Percentiles rank a stretch among this genome's conserved stretches.
phyloP scores from a whole-genome alignment of 2,329 filamentous ascomycete species.

The Arachnopeziza araneosa region DNA sequence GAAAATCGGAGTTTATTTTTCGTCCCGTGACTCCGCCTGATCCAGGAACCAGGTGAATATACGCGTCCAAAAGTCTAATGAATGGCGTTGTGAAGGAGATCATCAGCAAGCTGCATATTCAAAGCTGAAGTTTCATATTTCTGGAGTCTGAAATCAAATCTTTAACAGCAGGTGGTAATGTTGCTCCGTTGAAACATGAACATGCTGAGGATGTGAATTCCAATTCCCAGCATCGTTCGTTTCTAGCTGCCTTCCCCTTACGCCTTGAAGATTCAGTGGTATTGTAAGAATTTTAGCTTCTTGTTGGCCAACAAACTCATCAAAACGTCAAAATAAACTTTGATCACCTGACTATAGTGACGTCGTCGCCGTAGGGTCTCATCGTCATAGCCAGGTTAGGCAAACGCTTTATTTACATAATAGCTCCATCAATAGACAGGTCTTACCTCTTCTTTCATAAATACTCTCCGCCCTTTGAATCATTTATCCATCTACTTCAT shows the following conservation, averaged over 20 bases:
- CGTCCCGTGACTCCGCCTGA: not conserved
- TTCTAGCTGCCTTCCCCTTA: too few relatives aligned
- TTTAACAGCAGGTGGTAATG: too few relatives aligned
- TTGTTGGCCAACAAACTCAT: too few relatives aligned
- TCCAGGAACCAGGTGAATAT: not conserved
- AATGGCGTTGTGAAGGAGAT: not conserved
- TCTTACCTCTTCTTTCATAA: not conserved
- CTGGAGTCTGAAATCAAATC: too few relatives aligned
- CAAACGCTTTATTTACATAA: not conserved
- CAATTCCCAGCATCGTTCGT: too few relatives aligned
- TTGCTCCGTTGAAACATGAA: too few relatives aligned
- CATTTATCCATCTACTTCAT: not conserved
- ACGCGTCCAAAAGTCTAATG: not conserved
- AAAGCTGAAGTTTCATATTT: too few relatives aligned
- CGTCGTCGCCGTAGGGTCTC: not conserved
- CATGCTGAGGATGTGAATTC: too few relatives aligned
- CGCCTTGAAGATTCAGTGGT: too few relatives aligned
- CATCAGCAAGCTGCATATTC: not conserved
- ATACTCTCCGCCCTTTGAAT: not conserved
- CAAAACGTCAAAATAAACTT: not conserved
- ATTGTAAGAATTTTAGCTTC: too few relatives aligned
- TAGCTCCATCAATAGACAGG: not conserved
- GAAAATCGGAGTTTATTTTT: too few relatives aligned
- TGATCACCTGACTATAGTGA: not conserved
- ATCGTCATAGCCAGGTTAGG: not conserved